phyloP scores from a whole-genome alignment of 1,284 basidiomycete species.

The Cutaneotrichosporon dermatis region DNA sequence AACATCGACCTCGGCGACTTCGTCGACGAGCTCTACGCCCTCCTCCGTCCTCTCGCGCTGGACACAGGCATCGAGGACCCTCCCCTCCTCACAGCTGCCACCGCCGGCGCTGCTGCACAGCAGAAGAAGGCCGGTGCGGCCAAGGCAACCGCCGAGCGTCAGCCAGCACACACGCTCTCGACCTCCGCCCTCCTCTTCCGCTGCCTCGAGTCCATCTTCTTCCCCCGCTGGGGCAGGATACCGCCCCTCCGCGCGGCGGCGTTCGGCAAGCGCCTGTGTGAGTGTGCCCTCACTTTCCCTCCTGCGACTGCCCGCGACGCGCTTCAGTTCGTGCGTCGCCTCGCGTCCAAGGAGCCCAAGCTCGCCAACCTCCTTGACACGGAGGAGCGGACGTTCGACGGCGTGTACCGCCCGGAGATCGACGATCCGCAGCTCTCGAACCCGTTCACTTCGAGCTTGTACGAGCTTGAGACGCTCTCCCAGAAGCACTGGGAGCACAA shows the following conservation, averaged over 20 bases:
- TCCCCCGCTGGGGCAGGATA: conserved; percentile 56
- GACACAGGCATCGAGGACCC: conserved; percentile 53
- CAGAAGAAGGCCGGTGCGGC: conserved; percentile 10
- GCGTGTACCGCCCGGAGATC: conserved; percentile 71
- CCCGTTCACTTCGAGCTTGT: conserved; percentile 49
- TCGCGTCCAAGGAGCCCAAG: conserved; percentile 72
- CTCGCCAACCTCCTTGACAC: conserved; percentile 79
- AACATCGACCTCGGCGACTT: conserved; percentile 94
- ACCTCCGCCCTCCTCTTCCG: conserved; percentile 72
- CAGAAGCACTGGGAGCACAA: conserved; percentile 45
- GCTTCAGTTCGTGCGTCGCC: conserved; percentile 64
- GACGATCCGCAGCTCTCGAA: conserved; percentile 74
- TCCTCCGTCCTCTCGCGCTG: conserved; percentile 52
- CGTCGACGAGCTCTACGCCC: conserved; percentile 56
- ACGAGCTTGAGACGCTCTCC: conserved; percentile 45
- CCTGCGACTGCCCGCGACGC: conserved; percentile 61
- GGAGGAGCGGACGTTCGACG: conserved; percentile 76
- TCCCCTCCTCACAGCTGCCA: conserved; percentile 32
- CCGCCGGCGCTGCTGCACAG: conserved; percentile 19
- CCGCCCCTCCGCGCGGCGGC: conserved; percentile 79
- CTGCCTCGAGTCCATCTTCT: conserved; percentile 73
- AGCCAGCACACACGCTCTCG: conserved; percentile 30
- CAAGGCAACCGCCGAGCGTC: conserved; percentile 15
- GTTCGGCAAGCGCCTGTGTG: conserved; percentile 84
- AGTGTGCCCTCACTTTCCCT: conserved; percentile 74